Evolutionary conservation across 176 grass and related monocot genomes (phyloP), one percentile per base, ranked within the genome.

Genomic region (Olyra latifolia): DNA sequence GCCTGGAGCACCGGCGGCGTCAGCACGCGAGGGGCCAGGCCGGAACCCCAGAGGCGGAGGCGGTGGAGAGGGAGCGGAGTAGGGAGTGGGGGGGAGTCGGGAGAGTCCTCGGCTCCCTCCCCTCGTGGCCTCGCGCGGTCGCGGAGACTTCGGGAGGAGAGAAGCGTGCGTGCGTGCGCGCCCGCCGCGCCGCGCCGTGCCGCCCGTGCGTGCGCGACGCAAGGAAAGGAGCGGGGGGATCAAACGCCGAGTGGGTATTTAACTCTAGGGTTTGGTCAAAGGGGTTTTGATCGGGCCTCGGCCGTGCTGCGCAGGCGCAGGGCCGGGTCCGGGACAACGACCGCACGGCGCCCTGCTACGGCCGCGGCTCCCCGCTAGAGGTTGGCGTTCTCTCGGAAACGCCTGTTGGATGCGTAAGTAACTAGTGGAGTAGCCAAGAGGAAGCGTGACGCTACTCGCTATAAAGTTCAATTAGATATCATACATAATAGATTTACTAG

Each of bases 211-310:
- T 66, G 77, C 57, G 84, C 47, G 22, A 86, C 82, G 77, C 68
- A 81, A 82, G 62, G 62, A 84, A 35, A 80, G 53, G 10, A 63
- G 29, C 17, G 29, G 46, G 17, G 17, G 27, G 66, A 74, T 39
- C 65, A 44, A 76, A 28, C 0, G 27, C 0, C 11, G 22, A 24
- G 22, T 14, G 55, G 56, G 46, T 78, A 75, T 90, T 85, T 93
- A 87, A 90, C 50, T 5, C 91, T 93, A 93, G 91, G 91, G 91
- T 93, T 93, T 87, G 89, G 77, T 75, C 53, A 42, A 42, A 25
- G 38, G 69, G 35, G 10, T 49, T 62, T 63, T 61, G 75, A 42
- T n/a, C 74, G 56, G 73, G 72, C 12, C 72, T 38, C 8, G 28
- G 39, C 12, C 24, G 52, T 7, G 52, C 48, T 9, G 43, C 43